Conservation (phyloP, 345 rosid species). For the Lumnitzera racemosa region DNA sequence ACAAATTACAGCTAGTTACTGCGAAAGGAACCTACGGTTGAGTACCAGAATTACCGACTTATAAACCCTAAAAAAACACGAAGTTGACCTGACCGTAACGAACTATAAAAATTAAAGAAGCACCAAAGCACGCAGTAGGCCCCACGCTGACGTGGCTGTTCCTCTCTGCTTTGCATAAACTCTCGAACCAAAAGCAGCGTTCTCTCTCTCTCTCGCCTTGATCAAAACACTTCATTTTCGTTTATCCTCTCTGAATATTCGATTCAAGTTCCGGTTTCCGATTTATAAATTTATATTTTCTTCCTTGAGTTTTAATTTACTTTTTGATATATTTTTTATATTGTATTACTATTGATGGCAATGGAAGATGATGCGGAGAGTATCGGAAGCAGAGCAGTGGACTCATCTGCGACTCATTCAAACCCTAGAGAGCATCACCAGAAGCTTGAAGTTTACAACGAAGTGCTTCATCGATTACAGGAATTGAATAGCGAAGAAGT, state of each 20-base stretch:
- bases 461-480: constrained; percentile 67
- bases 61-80: too few relatives aligned
- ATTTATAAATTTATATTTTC: too few relatives aligned
- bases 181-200: too few relatives aligned
- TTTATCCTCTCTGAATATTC: background rate
- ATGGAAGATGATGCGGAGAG: constrained; percentile 86
- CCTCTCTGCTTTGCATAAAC: too few relatives aligned
- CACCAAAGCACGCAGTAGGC: too few relatives aligned
- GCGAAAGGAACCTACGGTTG: too few relatives aligned
- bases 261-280: too few relatives aligned
- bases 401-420: constrained; percentile 38
- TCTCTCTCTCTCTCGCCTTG: background rate
- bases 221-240: background rate
- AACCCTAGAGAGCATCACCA: constrained; percentile 66
- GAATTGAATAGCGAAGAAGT: constrained; percentile 71
- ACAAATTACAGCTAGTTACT: too few relatives aligned
- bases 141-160: too few relatives aligned
- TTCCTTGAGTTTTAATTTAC: background rate
- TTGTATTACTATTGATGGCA: constrained; percentile 38
- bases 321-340: background rate
- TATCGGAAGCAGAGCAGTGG: constrained; percentile 75
- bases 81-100: too few relatives aligned
- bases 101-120: too few relatives aligned
- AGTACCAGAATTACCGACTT: too few relatives aligned
- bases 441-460: constrained; percentile 80